Percentiles rank a stretch among this genome's conserved stretches.
phyloP scores from a whole-genome alignment of 1,284 basidiomycete species.

The Farysia itapuensis region DNA sequence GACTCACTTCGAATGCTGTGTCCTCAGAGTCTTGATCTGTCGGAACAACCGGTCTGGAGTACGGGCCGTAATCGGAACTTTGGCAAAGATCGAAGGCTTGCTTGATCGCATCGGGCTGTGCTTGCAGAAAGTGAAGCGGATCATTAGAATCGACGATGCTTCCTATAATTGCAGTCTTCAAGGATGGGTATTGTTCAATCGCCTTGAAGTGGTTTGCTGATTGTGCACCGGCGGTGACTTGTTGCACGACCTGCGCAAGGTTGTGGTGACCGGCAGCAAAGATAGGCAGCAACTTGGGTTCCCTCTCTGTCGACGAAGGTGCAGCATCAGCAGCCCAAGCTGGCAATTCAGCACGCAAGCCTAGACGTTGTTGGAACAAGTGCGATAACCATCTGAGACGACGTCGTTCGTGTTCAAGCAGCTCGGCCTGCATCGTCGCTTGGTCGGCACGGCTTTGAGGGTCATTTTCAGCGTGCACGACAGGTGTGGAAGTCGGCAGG shows the following conservation, averaged over 20 bases:
- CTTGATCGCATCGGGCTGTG: constrained; percentile 2
- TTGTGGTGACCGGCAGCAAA: constrained; percentile 6
- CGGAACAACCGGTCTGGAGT: constrained; percentile 15
- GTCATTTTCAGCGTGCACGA: constrained; percentile 18
- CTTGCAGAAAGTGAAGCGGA: constrained; percentile 66
- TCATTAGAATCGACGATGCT: constrained; percentile 64
- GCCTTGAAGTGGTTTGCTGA: constrained; percentile 3
- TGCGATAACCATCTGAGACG: constrained; percentile 23
- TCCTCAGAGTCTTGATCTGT: constrained; percentile 1
- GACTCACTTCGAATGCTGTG: constrained; percentile 37
- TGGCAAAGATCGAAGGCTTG: constrained; percentile 13
- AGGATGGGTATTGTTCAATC: constrained; percentile 3
- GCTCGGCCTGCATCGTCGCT: constrained; percentile 9
- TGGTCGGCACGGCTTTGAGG: constrained; percentile 6
- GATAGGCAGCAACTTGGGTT: constrained; percentile 30
- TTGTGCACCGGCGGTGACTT: background rate
- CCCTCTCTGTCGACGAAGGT: background rate
- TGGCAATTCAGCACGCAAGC: constrained; percentile 24
- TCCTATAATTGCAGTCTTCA: constrained; percentile 4
- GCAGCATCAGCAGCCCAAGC: constrained; percentile 7
- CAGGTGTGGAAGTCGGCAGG: constrained; percentile 38
- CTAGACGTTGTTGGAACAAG: constrained; percentile 11
- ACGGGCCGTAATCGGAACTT: constrained; percentile 28
- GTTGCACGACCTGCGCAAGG: constrained; percentile 4
- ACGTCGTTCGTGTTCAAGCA: constrained; percentile 17